Evolutionary conservation across 805 yeast species (phyloP), one percentile per base, ranked within the genome.

Genomic region (Blastobotrys americana): DNA sequence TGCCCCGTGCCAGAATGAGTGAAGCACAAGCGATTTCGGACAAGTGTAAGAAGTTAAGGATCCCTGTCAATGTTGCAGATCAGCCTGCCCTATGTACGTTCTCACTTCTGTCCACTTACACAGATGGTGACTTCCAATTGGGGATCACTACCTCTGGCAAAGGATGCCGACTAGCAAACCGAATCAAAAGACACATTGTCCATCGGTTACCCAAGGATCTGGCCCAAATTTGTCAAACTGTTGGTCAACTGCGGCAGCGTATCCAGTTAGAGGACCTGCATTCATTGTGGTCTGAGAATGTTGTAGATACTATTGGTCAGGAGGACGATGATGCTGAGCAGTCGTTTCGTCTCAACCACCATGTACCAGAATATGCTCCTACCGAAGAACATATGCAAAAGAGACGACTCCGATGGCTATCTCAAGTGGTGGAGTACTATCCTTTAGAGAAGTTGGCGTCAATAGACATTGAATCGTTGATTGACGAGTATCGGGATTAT

Each of bases 351-450:
- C 69, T 86, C 47, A 86, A 86, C 61, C 57, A 70, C 22, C 70
- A 85, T 37, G 78, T 82, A 4, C 66, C 72, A 18, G 88, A 82
- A 52, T 76, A 77, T 52, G 69, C 71, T 45, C 73, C 72, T 73
- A 34, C 48, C 2, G 41, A 31, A 2, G 45, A 45, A 17, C 36
- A 44, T 16, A 39, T 34, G 66, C 74, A 5, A 72, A 68, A 45
- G 71, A 73, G 43, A 73, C 79, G 79, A 55, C 71, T 86, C 21
- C 72, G 94, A 56, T 90, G 96, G 94, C 66, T 89, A 43, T 76
- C 88, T 2, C 97, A 89, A 58, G 76, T 88, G 42, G 90, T 90
- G 42, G 97, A 89, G 56, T 89, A 90, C 61, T 89, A 77, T 56
- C 97, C 97, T 2, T 68, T 89, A 37, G 66, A 69, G 5, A 73